Evolutionary conservation across 139 green algal genomes (phyloP), one percentile per base, ranked within the genome.

Genomic region (Dunaliella sp.): DNA sequence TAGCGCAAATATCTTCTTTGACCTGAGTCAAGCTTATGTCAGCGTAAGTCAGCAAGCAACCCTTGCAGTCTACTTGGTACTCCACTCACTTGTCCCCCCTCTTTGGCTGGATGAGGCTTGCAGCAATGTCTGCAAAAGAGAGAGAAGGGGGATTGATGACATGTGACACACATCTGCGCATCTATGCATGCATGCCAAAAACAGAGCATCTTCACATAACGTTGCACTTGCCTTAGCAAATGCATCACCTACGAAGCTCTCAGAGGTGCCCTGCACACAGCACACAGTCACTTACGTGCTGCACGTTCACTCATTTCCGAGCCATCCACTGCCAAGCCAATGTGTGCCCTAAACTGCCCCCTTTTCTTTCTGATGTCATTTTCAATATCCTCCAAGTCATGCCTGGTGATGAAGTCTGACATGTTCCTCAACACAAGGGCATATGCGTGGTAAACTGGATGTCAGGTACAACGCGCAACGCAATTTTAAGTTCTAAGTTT

Each of bases 261-360:
- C n/a, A n/a, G n/a, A n/a, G n/a, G n/a, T n/a, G n/a, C n/a, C n/a
- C n/a, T n/a, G n/a, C 48, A 65, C 48, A 65, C 48, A 65, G 7
- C 7, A 7, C 48, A 65, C 48, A 65, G 48, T n/a, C n/a, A 65
- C 48, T 7, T 65, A 65, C 48, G 48, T 65, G 48, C 48, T 1
- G 88, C 85, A 21, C 83, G 83, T 58, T 89, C 85, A 25, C 48
- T 83, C 1, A 91, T 86, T 7, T 59, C 36, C 28, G 65, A 85
- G 65, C 88, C 88, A 38, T 91, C 88, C 36, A 89, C 87, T 21
- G 88, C 88, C 1, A 89, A 82, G 38, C 75, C 88, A 1, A 91
- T 73, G 21, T 84, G 33, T 36, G 85, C 30, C 38, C 36, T 75
- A 1, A 59, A 38, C 32, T 88, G 38, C 7, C 80, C 72, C 48